These are phyloP conservation scores for Alternaria metachromatica DNA, from an alignment of 2,329 filamentous ascomycete species.

Conservation along the genomic window DNA sequence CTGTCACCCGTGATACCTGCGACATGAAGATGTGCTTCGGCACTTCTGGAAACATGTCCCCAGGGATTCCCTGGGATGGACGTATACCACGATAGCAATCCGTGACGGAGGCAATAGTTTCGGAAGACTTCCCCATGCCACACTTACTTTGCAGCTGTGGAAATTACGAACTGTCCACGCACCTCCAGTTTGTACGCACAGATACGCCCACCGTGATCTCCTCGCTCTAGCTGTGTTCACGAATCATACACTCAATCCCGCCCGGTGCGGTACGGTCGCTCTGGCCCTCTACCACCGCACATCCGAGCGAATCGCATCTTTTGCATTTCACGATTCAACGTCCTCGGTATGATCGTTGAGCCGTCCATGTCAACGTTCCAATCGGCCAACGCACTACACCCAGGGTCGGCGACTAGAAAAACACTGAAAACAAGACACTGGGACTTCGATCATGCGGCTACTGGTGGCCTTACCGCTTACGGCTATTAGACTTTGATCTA, in stretches of 20 bases:
- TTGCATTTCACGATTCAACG: background rate
- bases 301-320: slow-evolving; percentile 1
- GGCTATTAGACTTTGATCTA: slow-evolving; percentile 16
- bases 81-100: background rate
- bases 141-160: background rate
- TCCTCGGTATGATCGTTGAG: background rate
- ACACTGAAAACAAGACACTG: slow-evolving; percentile 1
- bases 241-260: slow-evolving; percentile 2
- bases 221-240: background rate
- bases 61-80: background rate
- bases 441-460: slow-evolving; percentile 11
- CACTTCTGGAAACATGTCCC: background rate
- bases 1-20: slow-evolving; percentile 4
- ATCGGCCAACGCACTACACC: background rate
- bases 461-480: slow-evolving; percentile 6
- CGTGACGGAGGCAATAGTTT: background rate
- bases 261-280: slow-evolving; percentile 7
- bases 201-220: slow-evolving; percentile 1
- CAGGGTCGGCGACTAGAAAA: slow-evolving; percentile 14
- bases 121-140: background rate
- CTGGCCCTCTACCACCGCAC: background rate
- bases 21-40: background rate
- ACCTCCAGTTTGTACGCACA: slow-evolving; percentile 4
- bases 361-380: slow-evolving; percentile 9
- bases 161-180: slow-evolving; percentile 2